Evolutionary conservation across 2,329 filamentous ascomycete species (phyloP).

Genomic region (Fusarium chaquense): DNA sequence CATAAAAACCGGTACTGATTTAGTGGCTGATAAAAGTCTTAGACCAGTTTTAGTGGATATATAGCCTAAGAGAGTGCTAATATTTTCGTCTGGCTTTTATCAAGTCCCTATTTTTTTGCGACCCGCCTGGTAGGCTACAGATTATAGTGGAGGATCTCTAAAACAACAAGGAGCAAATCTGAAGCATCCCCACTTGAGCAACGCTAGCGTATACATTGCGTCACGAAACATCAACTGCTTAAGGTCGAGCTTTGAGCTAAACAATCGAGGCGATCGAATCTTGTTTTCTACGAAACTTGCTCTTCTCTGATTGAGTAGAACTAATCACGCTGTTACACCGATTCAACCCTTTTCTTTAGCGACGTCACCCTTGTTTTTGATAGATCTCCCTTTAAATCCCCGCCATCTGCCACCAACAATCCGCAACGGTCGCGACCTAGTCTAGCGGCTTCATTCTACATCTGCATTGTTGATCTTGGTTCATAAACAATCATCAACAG

Average conservation of each 20-base stretch:
- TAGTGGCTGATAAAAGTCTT: no score
- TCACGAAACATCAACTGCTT: constrained; percentile 41
- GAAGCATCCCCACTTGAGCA: constrained; percentile 25
- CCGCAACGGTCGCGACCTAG: constrained; percentile 19
- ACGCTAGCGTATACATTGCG: constrained; percentile 44
- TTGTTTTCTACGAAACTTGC: constrained; percentile 25
- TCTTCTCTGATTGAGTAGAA: constrained; percentile 27
- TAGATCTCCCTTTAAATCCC: constrained; percentile 20
- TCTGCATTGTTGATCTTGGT: constrained; percentile 28
- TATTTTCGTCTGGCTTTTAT: no score
- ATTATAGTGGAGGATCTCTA: background rate
- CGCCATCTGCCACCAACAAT: constrained; percentile 22
- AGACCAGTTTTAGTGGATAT: no score
- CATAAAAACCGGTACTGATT: no score
- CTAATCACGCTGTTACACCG: constrained; percentile 10
- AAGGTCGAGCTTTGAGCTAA: constrained; percentile 31
- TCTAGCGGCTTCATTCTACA: constrained; percentile 23
- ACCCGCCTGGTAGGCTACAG: no score
- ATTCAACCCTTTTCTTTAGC: constrained; percentile 12
- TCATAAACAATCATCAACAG: background rate
- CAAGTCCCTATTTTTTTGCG: no score
- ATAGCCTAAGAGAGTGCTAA: no score
- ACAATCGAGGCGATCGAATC: constrained; percentile 26
- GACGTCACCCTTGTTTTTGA: constrained; percentile 33
- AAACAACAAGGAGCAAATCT: constrained; percentile 3